Evolutionary conservation across 768 basidiomycete genomes (phyloP).

Genomic region (Rossbeevera mucosa): DNA sequence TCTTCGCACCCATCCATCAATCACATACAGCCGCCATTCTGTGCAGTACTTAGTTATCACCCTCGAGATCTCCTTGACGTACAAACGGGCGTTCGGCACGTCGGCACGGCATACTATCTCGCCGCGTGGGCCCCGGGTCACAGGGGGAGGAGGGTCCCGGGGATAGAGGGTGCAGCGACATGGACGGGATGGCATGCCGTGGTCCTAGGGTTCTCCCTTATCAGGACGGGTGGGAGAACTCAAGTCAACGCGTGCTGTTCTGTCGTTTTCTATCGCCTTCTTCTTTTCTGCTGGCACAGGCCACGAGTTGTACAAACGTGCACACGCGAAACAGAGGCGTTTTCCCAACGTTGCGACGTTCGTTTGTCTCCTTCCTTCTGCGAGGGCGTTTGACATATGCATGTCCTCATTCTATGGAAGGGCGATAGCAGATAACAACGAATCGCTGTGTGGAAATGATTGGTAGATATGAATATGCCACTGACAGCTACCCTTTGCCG

Average conservation of each 20-base stretch:
- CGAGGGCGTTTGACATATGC: neutral
- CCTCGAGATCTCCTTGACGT: neutral
- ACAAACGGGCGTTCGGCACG: neutral
- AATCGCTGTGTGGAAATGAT: neutral
- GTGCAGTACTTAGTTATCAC: no score
- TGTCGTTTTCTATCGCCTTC: slow-evolving; percentile 1
- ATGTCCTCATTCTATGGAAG: neutral
- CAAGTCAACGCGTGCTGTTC: neutral
- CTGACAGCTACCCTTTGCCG: neutral
- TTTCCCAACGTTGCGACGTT: neutral
- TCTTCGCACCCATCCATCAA: neutral
- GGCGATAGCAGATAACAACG: neutral
- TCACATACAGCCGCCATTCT: no score
- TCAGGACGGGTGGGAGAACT: neutral
- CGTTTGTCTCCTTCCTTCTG: neutral
- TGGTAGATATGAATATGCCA: neutral
- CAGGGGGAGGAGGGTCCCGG: neutral
- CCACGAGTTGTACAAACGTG: neutral
- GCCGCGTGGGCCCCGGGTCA: neutral
- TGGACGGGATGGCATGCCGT: neutral
- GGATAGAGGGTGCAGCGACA: neutral
- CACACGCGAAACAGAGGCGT: neutral
- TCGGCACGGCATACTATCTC: neutral
- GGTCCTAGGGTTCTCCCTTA: slow-evolving; percentile 4
- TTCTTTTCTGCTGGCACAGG: neutral